Conservation (phyloP, 768 basidiomycete genomes). For the Rickenella mellea region DNA sequence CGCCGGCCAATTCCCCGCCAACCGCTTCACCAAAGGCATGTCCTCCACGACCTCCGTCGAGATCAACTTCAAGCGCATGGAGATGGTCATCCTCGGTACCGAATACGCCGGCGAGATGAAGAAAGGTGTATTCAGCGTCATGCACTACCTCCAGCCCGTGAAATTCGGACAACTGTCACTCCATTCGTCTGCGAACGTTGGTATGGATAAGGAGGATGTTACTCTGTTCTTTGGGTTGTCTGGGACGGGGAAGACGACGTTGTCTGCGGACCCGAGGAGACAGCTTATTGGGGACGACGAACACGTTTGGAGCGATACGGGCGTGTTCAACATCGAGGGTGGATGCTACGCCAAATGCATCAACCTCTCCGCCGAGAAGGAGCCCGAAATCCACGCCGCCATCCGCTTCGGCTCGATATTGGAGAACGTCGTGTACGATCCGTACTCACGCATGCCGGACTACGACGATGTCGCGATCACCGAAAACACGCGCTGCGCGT, state of each 20-base stretch:
- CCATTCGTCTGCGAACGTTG: conserved; percentile 97
- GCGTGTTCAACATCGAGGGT: conserved; percentile 99
- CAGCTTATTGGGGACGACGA: conserved; percentile 97
- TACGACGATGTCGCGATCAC: conserved; percentile 97
- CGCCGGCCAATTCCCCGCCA: conserved; percentile 99
- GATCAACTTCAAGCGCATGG: conserved; percentile 99
- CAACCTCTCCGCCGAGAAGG: conserved; percentile 94
- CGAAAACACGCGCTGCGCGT: conserved; percentile 98
- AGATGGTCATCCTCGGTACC: conserved; percentile 99
- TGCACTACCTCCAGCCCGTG: conserved; percentile 99
- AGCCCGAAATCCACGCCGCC: conserved; percentile 94
- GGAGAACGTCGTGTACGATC: conserved; percentile 98
- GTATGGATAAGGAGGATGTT: conserved; percentile 80
- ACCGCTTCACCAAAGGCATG: conserved; percentile 99
- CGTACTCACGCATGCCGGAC: conserved; percentile 70
- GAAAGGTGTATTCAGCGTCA: conserved; percentile 99
- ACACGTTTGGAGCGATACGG: conserved; percentile 98
- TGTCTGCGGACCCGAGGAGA: conserved; percentile 92
- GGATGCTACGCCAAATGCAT: conserved; percentile 99
- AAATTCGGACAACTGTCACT: conserved; percentile 97
- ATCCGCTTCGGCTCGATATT: conserved; percentile 94
- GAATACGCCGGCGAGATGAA: conserved; percentile 99
- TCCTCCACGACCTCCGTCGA: conserved; percentile 97
- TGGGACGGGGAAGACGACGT: conserved; percentile 97
- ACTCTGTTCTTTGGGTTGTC: conserved; percentile 98